Percentiles rank a stretch among this genome's conserved stretches.
These are phyloP conservation scores for Schwanniomyces occidentalis DNA, from an alignment of 805 yeast species.

Conservation along the genomic window DNA sequence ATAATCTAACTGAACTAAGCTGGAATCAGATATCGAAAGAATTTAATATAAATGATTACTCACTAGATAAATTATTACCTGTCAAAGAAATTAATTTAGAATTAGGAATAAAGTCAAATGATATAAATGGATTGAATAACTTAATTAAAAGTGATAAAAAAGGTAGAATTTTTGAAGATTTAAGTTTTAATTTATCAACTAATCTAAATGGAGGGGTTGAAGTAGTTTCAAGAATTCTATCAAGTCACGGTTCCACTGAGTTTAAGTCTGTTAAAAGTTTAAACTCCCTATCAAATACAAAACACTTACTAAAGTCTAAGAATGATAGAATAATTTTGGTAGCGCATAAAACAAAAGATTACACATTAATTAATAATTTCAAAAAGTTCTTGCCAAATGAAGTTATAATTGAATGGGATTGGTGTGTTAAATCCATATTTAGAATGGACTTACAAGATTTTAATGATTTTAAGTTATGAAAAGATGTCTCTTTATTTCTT, in stretches of 20 bases:
- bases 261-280: constrained; percentile 21
- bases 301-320: constrained; percentile 15
- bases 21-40: constrained; percentile 18
- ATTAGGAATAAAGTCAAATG: constrained; percentile 18
- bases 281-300: constrained; percentile 13
- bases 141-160: constrained; percentile 16
- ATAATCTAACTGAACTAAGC: constrained; percentile 7
- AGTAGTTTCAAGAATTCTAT: constrained; percentile 55
- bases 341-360: constrained; percentile 39
- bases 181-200: constrained; percentile 55
- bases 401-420: constrained; percentile 58
- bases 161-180: constrained; percentile 46
- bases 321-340: constrained; percentile 21
- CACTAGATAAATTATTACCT: constrained; percentile 33
- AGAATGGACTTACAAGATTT: constrained; percentile 35
- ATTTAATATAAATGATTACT: constrained; percentile 29
- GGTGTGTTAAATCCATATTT: constrained; percentile 61
- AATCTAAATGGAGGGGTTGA: constrained; percentile 62
- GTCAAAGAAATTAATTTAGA: constrained; percentile 32
- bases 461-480: constrained; percentile 17
- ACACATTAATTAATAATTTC: constrained; percentile 23
- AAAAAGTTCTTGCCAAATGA: constrained; percentile 14
- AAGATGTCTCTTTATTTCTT: neutral
- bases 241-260: constrained; percentile 56
- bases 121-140: constrained; percentile 18